A percentile compares a stretch with the other conserved stretches of the same genome.
phyloP scores from a whole-genome alignment of 495 filamentous ascomycete species.

The Talaromyces thailandensis region DNA sequence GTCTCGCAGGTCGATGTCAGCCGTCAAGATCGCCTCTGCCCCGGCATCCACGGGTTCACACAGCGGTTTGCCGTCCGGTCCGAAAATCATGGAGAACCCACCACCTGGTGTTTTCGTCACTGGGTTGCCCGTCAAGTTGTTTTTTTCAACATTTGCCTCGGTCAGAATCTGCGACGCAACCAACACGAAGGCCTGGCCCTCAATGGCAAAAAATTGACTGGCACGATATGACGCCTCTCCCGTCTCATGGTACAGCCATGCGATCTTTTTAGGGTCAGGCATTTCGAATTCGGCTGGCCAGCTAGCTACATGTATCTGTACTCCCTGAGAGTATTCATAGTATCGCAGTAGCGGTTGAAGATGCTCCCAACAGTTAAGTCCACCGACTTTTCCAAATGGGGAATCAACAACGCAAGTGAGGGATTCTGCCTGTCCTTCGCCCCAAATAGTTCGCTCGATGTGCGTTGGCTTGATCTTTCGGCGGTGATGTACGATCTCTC shows the following conservation, averaged over 20 bases:
- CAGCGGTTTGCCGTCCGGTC: constrained; percentile 21
- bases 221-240: constrained; percentile 11
- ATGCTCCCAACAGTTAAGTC: constrained; percentile 25
- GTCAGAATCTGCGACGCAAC: constrained; percentile 9
- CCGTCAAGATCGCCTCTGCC: constrained; percentile 22
- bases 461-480: constrained; percentile 55
- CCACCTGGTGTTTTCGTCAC: constrained; percentile 19
- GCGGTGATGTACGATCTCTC: constrained; percentile 32
- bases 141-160: constrained; percentile 15
- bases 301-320: constrained; percentile 25
- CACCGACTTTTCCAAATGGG: constrained; percentile 16
- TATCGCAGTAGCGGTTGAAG: constrained; percentile 24
- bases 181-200: constrained; percentile 17
- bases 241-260: constrained; percentile 16
- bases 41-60: constrained; percentile 11
- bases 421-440: constrained; percentile 30
- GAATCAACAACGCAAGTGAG: constrained; percentile 17
- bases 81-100: constrained; percentile 22
- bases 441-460: constrained; percentile 47
- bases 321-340: constrained; percentile 21
- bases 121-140: constrained; percentile 13
- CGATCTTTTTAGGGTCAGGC: constrained; percentile 16
- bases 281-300: constrained; percentile 19
- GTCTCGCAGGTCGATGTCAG: constrained; percentile 21
- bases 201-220: constrained; percentile 15